Evolutionary conservation across 2,329 filamentous ascomycete species (phyloP).

Genomic region (Cercospora janseana): DNA sequence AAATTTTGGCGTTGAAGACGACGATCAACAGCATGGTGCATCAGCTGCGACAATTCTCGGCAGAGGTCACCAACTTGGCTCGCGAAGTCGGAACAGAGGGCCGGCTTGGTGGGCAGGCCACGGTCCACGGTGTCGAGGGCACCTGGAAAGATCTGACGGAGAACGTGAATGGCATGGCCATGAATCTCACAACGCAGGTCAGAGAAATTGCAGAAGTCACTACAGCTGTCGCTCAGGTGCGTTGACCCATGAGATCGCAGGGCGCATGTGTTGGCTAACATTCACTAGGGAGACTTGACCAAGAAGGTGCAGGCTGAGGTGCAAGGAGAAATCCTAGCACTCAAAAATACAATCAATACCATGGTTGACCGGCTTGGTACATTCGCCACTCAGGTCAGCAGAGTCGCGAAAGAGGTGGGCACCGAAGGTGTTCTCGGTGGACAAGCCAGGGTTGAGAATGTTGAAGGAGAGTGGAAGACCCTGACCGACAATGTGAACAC

Average conservation of each 20-base stretch:
- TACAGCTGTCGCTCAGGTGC: constrained; percentile 48
- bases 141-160: constrained; percentile 56
- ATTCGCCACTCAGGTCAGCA: constrained; percentile 65
- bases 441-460: constrained; percentile 63
- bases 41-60: constrained; percentile 53
- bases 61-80: constrained; percentile 54
- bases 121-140: constrained; percentile 53
- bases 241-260: not conserved
- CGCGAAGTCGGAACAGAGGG: constrained; percentile 54
- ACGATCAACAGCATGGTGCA: constrained; percentile 57
- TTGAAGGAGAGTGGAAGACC: constrained; percentile 67
- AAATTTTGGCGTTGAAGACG: constrained; percentile 52
- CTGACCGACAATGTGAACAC: constrained; percentile 67
- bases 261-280: not conserved
- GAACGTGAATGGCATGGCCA: constrained; percentile 56
- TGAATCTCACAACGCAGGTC: constrained; percentile 51
- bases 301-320: constrained; percentile 54
- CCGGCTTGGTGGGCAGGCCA: constrained; percentile 52
- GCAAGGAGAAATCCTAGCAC: constrained; percentile 51
- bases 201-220: constrained; percentile 55
- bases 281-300: constrained; percentile 46
- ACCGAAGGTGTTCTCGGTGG: constrained; percentile 64
- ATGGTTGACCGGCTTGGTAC: constrained; percentile 66
- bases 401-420: constrained; percentile 63
- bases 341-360: constrained; percentile 83